Conservation (phyloP, 1,284 basidiomycete genomes). For the Flammula alnicola region DNA sequence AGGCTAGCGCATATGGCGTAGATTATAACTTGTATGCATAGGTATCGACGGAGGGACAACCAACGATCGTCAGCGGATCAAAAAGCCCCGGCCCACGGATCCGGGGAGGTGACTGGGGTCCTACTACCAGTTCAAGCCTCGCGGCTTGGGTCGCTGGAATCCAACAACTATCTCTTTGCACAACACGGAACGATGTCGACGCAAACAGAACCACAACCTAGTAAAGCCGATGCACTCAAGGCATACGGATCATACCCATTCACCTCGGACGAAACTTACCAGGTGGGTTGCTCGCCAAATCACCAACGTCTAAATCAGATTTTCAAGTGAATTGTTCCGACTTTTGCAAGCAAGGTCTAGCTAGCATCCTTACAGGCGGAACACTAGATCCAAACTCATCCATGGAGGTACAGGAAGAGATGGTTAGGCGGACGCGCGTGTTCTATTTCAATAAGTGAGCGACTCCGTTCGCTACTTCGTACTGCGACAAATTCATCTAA, state of each 20-base stretch:
- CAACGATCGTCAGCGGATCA: too few relatives aligned
- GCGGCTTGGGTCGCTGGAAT: background rate
- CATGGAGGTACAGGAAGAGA: constrained; percentile 48
- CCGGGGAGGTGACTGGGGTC: background rate
- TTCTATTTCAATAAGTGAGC: constrained; percentile 76
- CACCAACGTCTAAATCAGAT: background rate
- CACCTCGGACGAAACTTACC: constrained; percentile 57
- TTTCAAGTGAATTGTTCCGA: constrained; percentile 4
- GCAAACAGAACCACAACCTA: constrained; percentile 5
- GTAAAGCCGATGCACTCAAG: constrained; percentile 24
- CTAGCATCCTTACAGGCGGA: constrained; percentile 53
- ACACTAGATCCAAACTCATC: constrained; percentile 40
- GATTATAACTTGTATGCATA: too few relatives aligned
- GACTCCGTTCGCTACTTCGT: background rate
- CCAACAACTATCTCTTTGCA: background rate
- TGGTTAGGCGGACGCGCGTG: constrained; percentile 57
- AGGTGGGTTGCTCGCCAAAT: constrained; percentile 47
- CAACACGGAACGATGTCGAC: constrained; percentile 11
- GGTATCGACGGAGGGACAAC: too few relatives aligned
- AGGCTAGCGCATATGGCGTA: too few relatives aligned
- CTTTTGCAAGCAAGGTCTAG: constrained; percentile 62
- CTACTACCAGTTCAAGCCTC: background rate
- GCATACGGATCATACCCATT: constrained; percentile 54
- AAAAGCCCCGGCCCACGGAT: too few relatives aligned
- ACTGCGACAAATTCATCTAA: background rate